phyloP scores from a whole-genome alignment of 2,329 filamentous ascomycete species.

The Aspergillus neoniger region DNA sequence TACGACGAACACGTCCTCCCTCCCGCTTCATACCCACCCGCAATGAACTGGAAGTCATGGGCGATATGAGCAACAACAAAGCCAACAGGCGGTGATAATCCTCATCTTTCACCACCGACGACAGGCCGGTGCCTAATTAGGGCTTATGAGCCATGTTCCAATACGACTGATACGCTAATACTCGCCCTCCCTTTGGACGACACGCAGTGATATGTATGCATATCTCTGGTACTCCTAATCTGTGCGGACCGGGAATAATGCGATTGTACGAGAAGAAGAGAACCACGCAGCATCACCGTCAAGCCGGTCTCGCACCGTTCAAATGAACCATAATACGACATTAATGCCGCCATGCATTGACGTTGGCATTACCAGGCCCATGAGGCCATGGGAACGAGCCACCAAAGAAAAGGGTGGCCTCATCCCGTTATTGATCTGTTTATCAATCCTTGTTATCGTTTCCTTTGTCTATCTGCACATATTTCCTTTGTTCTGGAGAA shows the following conservation, averaged over 20 bases:
- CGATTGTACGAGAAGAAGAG: not conserved
- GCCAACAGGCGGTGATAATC: slow-evolving; percentile 3
- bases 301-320: not conserved
- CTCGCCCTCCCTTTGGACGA: not conserved
- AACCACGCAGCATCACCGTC: not conserved
- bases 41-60: slow-evolving; percentile 39
- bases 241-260: not conserved
- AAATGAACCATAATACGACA: not conserved
- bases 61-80: not conserved
- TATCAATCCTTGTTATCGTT: not conserved
- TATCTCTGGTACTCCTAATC: not conserved
- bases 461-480: not conserved
- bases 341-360: not conserved
- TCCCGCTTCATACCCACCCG: slow-evolving; percentile 34
- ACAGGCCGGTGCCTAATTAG: not conserved
- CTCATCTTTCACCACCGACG: not conserved
- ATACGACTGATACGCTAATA: not conserved
- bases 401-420: not conserved
- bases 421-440: not conserved
- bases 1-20: slow-evolving; percentile 42
- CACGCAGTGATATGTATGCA: not conserved
- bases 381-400: not conserved
- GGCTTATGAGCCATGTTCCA: slow-evolving; percentile 5
- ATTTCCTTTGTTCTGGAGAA: slow-evolving; percentile 3
- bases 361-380: not conserved